Percentiles rank a stretch among this genome's conserved stretches.
phyloP scores from a whole-genome alignment of 2,329 filamentous ascomycete species.

The Harringtonia aguacate region DNA sequence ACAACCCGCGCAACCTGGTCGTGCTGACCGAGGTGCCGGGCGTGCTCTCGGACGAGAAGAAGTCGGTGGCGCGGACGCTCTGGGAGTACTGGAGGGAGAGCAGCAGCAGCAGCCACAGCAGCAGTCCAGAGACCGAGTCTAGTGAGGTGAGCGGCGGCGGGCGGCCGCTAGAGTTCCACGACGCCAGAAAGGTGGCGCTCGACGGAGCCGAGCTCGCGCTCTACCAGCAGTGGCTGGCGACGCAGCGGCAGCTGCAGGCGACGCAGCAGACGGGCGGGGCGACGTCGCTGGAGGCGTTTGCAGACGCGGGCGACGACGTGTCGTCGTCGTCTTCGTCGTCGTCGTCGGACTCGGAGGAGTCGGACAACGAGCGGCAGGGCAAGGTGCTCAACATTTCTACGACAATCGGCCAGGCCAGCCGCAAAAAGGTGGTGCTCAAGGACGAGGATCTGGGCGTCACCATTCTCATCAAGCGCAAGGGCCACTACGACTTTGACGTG shows the following conservation, averaged over 20 bases:
- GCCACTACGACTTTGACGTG: slow-evolving; percentile 88
- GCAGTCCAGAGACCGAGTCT: too few species aligned
- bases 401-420: slow-evolving; percentile 69
- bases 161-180: slow-evolving; percentile 47
- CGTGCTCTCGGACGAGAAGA: slow-evolving; percentile 28
- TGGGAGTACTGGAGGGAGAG: slow-evolving; percentile 58
- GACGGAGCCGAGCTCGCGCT: slow-evolving; percentile 65
- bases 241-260: slow-evolving; percentile 76
- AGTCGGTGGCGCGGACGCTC: slow-evolving; percentile 60
- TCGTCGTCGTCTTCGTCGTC: slow-evolving; percentile 56
- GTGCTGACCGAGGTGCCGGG: slow-evolving; percentile 70
- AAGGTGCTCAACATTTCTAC: slow-evolving; percentile 83
- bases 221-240: slow-evolving; percentile 89
- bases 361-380: slow-evolving; percentile 82
- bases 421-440: slow-evolving; percentile 75
- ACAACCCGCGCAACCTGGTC: slow-evolving; percentile 70
- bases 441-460: slow-evolving; percentile 91
- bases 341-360: slow-evolving; percentile 75
- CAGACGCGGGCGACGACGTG: slow-evolving; percentile 64
- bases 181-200: slow-evolving; percentile 53
- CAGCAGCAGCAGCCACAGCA: slow-evolving; percentile 31
- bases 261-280: slow-evolving; percentile 60
- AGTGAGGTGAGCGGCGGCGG: too few species aligned
- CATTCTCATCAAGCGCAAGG: slow-evolving; percentile 76
- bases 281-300: slow-evolving; percentile 56